These are phyloP conservation scores for Macroventuria anomochaeta DNA, from an alignment of 2,329 filamentous ascomycete genomes.

Conservation along the genomic window DNA sequence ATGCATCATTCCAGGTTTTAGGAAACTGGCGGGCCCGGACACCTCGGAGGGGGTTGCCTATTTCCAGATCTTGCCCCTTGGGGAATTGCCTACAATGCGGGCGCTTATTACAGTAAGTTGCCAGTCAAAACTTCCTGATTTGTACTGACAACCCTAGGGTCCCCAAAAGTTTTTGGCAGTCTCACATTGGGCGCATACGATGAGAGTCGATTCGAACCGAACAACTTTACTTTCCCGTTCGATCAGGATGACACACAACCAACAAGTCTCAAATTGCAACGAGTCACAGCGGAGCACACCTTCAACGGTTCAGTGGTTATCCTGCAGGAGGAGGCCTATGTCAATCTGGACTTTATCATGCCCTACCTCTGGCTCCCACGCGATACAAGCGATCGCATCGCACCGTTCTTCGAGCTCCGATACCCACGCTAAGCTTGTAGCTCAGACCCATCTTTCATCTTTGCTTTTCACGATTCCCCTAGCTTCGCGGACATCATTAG, in stretches of 20 bases:
- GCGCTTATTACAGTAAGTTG: background rate
- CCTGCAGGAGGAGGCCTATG: conserved; percentile 8
- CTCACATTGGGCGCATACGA: conserved; percentile 53
- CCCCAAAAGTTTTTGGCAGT: conserved; percentile 25
- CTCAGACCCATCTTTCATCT: conserved; percentile 39
- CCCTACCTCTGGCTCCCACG: conserved; percentile 43
- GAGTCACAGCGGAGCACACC: conserved; percentile 27
- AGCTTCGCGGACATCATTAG: conserved; percentile 19
- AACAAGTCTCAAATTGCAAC: background rate
- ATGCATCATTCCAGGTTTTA: too few relatives aligned
- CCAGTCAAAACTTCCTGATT: background rate
- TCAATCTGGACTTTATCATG: conserved; percentile 49
- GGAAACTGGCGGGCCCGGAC: too few relatives aligned
- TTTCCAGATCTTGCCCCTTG: too few relatives aligned
- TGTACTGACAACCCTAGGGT: background rate
- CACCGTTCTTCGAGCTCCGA: conserved; percentile 42
- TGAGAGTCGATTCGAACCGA: conserved; percentile 33
- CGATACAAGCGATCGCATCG: conserved; percentile 47
- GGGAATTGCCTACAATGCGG: background rate
- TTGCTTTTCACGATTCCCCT: conserved; percentile 18
- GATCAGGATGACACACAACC: conserved; percentile 19
- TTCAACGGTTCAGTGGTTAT: conserved; percentile 33
- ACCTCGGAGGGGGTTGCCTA: too few relatives aligned
- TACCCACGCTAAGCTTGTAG: conserved; percentile 25
- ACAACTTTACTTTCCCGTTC: conserved; percentile 32